phyloP scores from a whole-genome alignment of 805 yeast species.

The Debaryomyces maramus region DNA sequence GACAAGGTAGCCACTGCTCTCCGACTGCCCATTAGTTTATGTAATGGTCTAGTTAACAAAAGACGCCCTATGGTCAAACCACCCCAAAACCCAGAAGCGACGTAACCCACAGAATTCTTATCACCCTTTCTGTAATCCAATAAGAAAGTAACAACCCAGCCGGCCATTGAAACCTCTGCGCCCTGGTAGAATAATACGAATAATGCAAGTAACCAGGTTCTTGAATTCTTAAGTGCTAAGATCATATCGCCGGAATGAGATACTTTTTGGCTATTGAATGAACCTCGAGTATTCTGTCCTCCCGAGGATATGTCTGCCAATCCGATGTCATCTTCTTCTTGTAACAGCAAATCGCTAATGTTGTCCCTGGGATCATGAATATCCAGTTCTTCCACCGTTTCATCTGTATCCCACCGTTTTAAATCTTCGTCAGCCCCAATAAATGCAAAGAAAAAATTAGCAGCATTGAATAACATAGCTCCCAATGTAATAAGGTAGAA shows the following conservation, averaged over 20 bases:
- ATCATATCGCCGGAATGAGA: slow-evolving; percentile 18
- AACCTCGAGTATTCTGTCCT: background rate
- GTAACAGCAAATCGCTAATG: too few relatives aligned
- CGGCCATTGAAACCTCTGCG: slow-evolving; percentile 65
- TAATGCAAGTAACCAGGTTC: slow-evolving; percentile 50
- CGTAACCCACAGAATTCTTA: slow-evolving; percentile 52
- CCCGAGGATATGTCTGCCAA: background rate
- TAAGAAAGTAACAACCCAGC: slow-evolving; percentile 69
- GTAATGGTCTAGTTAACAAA: slow-evolving; percentile 42
- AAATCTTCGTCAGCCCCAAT: slow-evolving; percentile 48
- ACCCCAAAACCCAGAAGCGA: slow-evolving; percentile 70
- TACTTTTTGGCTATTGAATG: background rate
- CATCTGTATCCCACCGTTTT: slow-evolving; percentile 31
- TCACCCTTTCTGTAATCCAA: slow-evolving; percentile 53
- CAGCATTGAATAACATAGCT: slow-evolving; percentile 31
- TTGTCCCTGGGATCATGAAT: background rate
- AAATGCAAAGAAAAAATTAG: slow-evolving; percentile 45
- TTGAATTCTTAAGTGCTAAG: slow-evolving; percentile 38
- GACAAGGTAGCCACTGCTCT: slow-evolving; percentile 41
- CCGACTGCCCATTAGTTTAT: slow-evolving; percentile 43
- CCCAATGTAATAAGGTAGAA: slow-evolving; percentile 52
- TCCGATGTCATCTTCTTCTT: slow-evolving; percentile 1
- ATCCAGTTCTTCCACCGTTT: slow-evolving; percentile 3
- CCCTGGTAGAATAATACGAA: slow-evolving; percentile 67
- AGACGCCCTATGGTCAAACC: slow-evolving; percentile 69